These are phyloP conservation scores for Melocanna baccifera DNA, from an alignment of 176 grass and related monocot genomes.

Conservation along the genomic window DNA sequence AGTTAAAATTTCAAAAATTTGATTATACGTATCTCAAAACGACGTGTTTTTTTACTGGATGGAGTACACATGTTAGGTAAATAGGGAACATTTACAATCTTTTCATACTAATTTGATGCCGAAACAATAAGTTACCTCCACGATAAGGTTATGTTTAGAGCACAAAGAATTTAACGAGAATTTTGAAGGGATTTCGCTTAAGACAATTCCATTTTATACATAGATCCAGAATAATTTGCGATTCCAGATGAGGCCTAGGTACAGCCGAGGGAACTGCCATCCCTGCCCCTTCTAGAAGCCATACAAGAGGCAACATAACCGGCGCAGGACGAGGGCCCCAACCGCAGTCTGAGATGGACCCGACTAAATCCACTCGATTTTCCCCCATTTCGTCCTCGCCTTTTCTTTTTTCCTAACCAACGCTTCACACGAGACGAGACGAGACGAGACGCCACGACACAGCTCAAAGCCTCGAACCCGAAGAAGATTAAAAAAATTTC, in stretches of 20 bases:
- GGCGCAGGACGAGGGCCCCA: not conserved
- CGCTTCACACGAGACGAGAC: not conserved
- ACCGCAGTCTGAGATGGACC: not conserved
- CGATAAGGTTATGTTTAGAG: too few species aligned
- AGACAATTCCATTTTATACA: not conserved
- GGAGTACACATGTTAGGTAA: too few species aligned
- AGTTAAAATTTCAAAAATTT: too few species aligned
- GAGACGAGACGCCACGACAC: not conserved
- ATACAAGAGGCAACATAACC: not conserved
- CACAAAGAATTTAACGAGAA: too few species aligned
- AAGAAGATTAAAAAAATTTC: not conserved
- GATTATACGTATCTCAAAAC: too few species aligned
- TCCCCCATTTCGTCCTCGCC: not conserved
- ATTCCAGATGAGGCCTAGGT: not conserved
- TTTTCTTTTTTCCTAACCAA: not conserved
- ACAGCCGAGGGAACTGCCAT: not conserved
- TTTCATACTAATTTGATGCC: too few species aligned
- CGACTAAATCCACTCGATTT: constrained; percentile 7
- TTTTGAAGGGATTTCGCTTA: too few species aligned
- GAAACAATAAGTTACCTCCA: too few species aligned
- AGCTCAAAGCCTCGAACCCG: too few species aligned
- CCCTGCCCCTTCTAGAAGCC: not conserved
- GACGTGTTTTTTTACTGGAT: too few species aligned
- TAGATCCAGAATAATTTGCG: not conserved
- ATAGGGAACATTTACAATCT: too few species aligned